Evolutionary conservation across 257 asterid genomes (phyloP).

Genomic region (Cinchona pubescens): DNA sequence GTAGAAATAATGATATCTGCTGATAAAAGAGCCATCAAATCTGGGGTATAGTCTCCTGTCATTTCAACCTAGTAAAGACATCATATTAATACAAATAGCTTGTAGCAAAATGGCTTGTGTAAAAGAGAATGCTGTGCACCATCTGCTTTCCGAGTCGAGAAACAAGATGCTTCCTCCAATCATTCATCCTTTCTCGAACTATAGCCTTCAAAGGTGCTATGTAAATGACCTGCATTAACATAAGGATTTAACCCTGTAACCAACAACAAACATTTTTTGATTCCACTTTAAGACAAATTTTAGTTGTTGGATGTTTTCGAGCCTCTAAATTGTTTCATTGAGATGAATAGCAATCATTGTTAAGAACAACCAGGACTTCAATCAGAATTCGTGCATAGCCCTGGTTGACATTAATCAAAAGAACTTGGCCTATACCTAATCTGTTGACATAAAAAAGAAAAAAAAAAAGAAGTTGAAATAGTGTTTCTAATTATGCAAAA

Average conservation of each 20-base stretch:
- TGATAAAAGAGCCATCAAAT: slow-evolving; percentile 69
- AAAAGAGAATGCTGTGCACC: slow-evolving; percentile 45
- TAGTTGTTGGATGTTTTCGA: neutral
- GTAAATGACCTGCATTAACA: slow-evolving; percentile 63
- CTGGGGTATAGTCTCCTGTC: slow-evolving; percentile 99
- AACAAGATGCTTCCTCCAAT: slow-evolving; percentile 92
- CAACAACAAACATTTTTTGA: neutral
- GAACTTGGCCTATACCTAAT: neutral
- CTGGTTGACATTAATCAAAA: too few relatives aligned
- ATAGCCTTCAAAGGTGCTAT: slow-evolving; percentile 98
- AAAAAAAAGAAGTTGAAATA: too few relatives aligned
- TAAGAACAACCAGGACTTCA: too few relatives aligned
- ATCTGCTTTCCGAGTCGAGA: slow-evolving; percentile 83
- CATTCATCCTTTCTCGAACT: slow-evolving; percentile 97
- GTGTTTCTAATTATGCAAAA: too few relatives aligned
- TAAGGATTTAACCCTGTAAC: neutral
- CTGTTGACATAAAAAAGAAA: too few relatives aligned
- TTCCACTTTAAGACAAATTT: neutral
- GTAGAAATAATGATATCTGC: slow-evolving; percentile 95
- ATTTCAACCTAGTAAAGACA: slow-evolving; percentile 73
- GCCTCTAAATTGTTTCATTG: neutral
- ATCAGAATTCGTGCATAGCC: too few relatives aligned
- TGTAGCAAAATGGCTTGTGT: neutral
- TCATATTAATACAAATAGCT: slow-evolving; percentile 21
- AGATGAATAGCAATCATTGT: too few relatives aligned